Percentiles rank a stretch among this genome's conserved stretches.
phyloP scores from a whole-genome alignment of 2,329 filamentous ascomycete genomes.

The Fusarium chaquense region DNA sequence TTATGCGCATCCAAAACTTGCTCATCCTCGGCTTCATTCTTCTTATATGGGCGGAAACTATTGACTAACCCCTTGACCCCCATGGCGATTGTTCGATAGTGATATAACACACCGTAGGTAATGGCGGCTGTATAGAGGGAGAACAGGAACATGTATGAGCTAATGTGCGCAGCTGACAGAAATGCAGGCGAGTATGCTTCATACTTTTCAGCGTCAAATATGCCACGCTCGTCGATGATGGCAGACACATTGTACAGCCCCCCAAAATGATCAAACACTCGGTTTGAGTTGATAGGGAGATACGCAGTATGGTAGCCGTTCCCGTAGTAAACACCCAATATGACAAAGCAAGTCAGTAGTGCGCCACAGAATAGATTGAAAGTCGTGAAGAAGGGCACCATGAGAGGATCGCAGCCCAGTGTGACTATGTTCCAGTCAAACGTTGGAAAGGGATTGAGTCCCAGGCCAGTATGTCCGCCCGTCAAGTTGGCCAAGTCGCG shows the following conservation, averaged over 20 bases:
- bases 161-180: slow-evolving; percentile 53
- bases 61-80: slow-evolving; percentile 52
- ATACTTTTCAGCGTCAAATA: slow-evolving; percentile 56
- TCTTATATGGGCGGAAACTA: slow-evolving; percentile 47
- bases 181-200: slow-evolving; percentile 58
- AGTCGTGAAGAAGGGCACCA: slow-evolving; percentile 55
- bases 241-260: slow-evolving; percentile 54
- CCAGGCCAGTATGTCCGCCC: slow-evolving; percentile 55
- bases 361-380: slow-evolving; percentile 52
- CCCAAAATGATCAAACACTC: slow-evolving; percentile 56
- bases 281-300: slow-evolving; percentile 57
- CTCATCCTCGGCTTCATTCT: slow-evolving; percentile 34
- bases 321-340: slow-evolving; percentile 50
- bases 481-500: slow-evolving; percentile 53
- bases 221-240: slow-evolving; percentile 51
- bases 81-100: slow-evolving; percentile 54
- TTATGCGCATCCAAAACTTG: slow-evolving; percentile 57
- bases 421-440: slow-evolving; percentile 59
- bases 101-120: slow-evolving; percentile 56
- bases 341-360: slow-evolving; percentile 47
- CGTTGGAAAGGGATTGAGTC: slow-evolving; percentile 57
- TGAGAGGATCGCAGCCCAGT: slow-evolving; percentile 52
- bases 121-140: slow-evolving; percentile 56
- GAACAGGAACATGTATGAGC: slow-evolving; percentile 57
- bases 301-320: slow-evolving; percentile 54